A percentile compares a stretch with the other conserved stretches of the same genome.
Conservation (phyloP, 1,284 basidiomycete genomes). For the Moesziomyces sp. region DNA sequence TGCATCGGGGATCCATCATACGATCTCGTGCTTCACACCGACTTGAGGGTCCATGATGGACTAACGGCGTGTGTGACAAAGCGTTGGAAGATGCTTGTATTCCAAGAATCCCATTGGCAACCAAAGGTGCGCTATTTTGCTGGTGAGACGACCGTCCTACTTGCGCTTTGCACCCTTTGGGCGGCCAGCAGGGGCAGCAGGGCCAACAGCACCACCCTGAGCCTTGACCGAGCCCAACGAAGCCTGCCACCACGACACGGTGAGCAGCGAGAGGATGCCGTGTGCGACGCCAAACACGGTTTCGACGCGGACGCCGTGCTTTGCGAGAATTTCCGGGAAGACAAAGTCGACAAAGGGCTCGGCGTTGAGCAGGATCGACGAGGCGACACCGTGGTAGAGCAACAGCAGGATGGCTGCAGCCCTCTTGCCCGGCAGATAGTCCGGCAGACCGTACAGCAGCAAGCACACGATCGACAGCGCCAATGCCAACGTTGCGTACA, state of each 20-base stretch:
- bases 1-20: too few relatives aligned
- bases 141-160: not conserved
- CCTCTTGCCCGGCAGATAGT: slow-evolving; percentile 84
- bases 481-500: slow-evolving; percentile 29
- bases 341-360: slow-evolving; percentile 81
- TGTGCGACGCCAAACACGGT: slow-evolving; percentile 35
- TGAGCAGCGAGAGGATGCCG: slow-evolving; percentile 42
- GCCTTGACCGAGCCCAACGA: slow-evolving; percentile 29
- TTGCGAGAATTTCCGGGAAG: slow-evolving; percentile 75
- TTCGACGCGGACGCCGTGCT: slow-evolving; percentile 62
- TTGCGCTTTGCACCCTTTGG: slow-evolving; percentile 19
- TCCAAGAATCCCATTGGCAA: too few relatives aligned
- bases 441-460: slow-evolving; percentile 68
- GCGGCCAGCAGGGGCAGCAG: not conserved
- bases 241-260: slow-evolving; percentile 46
- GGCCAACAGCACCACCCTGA: slow-evolving; percentile 5
- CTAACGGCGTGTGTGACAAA: too few relatives aligned
- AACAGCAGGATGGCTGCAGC: slow-evolving; percentile 80
- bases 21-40: too few relatives aligned
- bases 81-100: too few relatives aligned
- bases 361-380: slow-evolving; percentile 79
- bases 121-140: too few relatives aligned
- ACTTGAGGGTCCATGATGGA: too few relatives aligned
- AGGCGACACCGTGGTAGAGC: slow-evolving; percentile 79
- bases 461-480: slow-evolving; percentile 39